A percentile compares a stretch with the other conserved stretches of the same genome.
These are phyloP conservation scores for Pyrus betulifolia DNA, from an alignment of 306 rosid species.

Conservation along the genomic window DNA sequence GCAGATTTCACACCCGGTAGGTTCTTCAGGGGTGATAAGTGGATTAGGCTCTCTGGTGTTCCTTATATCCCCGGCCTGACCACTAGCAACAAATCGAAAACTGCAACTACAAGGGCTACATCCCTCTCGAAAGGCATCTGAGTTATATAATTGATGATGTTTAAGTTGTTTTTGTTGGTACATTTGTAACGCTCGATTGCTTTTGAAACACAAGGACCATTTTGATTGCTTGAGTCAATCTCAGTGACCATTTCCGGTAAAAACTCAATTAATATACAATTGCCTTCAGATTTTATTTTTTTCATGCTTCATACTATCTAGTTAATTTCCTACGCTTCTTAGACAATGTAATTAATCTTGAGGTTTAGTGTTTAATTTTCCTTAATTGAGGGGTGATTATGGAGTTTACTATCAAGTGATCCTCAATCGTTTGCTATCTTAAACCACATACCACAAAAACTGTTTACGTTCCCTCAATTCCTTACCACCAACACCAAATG, in stretches of 20 bases:
- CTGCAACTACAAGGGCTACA: background rate
- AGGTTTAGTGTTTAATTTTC: too few species aligned
- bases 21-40: conserved; percentile 40
- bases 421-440: too few species aligned
- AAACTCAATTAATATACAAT: too few species aligned
- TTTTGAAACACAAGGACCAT: too few species aligned
- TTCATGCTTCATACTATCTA: too few species aligned
- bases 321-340: too few species aligned
- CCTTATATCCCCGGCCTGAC: conserved; percentile 35
- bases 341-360: too few species aligned
- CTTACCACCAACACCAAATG: background rate
- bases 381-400: too few species aligned
- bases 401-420: too few species aligned
- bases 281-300: too few species aligned
- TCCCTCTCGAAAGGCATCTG: background rate
- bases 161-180: background rate
- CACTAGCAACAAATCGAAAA: background rate
- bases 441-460: background rate
- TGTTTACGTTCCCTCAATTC: background rate
- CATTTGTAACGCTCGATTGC: background rate
- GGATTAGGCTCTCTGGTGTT: conserved; percentile 46
- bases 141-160: background rate
- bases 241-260: too few species aligned
- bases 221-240: too few species aligned
- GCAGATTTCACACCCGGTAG: conserved; percentile 1